phyloP scores from a whole-genome alignment of 2,329 filamentous ascomycete genomes.

The Eutypa lata region DNA sequence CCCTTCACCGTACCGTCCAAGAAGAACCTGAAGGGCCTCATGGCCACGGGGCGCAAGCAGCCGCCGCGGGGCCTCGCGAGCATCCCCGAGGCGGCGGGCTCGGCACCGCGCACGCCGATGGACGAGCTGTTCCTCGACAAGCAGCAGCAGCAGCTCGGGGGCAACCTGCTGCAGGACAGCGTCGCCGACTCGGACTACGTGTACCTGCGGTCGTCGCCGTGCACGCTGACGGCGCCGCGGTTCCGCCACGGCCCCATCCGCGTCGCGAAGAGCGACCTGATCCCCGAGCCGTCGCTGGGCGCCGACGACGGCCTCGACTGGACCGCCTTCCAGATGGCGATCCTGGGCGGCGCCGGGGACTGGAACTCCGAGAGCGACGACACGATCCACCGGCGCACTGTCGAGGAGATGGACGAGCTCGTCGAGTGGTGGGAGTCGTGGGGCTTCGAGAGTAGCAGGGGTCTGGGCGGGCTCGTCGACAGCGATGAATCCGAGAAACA shows the following conservation, averaged over 20 bases:
- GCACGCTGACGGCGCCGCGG: slow-evolving; percentile 44
- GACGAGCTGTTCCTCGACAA: slow-evolving; percentile 14
- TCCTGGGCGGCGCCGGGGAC: slow-evolving; percentile 54
- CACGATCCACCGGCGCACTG: slow-evolving; percentile 35
- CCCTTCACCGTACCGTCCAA: slow-evolving; percentile 32
- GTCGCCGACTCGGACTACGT: slow-evolving; percentile 42
- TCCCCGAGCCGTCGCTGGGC: slow-evolving; percentile 31
- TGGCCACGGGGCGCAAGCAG: slow-evolving; percentile 17
- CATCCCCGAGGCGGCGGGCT: slow-evolving; percentile 23
- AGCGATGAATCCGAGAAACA: slow-evolving; percentile 22
- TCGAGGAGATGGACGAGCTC: slow-evolving; percentile 48
- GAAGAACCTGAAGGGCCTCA: slow-evolving; percentile 23
- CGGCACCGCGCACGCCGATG: slow-evolving; percentile 8
- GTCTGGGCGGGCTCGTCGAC: slow-evolving; percentile 36
- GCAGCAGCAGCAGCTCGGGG: slow-evolving; percentile 4
- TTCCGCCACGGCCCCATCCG: slow-evolving; percentile 57
- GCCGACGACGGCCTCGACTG: slow-evolving; percentile 56
- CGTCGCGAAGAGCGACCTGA: slow-evolving; percentile 43
- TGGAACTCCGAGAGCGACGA: slow-evolving; percentile 43
- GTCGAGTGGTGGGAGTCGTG: slow-evolving; percentile 50
- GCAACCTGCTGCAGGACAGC: slow-evolving; percentile 3
- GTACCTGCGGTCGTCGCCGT: slow-evolving; percentile 46
- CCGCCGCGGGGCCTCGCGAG: slow-evolving; percentile 22
- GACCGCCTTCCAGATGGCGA: slow-evolving; percentile 65
- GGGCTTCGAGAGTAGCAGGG: slow-evolving; percentile 33